Conservation (phyloP, 1,284 basidiomycete species). For the Volvariella volvacea region DNA sequence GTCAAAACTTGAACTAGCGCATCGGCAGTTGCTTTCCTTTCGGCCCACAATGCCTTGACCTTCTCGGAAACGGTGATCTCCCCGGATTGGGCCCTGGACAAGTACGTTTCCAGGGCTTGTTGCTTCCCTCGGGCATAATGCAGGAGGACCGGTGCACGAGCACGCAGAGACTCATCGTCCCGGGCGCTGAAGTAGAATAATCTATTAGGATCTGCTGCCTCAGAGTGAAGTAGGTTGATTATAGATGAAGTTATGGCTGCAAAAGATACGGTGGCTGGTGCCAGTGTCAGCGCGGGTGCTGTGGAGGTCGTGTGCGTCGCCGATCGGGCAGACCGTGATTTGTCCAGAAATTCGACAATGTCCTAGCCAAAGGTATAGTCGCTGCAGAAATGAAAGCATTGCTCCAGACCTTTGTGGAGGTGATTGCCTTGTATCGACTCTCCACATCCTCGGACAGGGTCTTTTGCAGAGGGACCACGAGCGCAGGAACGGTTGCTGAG, state of each 20-base stretch:
- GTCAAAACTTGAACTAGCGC: conserved; percentile 37
- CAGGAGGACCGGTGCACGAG: conserved; percentile 30
- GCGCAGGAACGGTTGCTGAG: conserved; percentile 73
- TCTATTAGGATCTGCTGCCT: conserved; percentile 43
- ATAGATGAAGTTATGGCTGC: conserved; percentile 49
- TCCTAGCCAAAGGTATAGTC: conserved; percentile 35
- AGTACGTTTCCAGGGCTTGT: conserved; percentile 46
- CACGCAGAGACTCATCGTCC: conserved; percentile 36
- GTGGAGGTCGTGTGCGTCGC: conserved; percentile 61
- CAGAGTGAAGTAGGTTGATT: conserved; percentile 62
- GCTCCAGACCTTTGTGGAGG: conserved; percentile 59
- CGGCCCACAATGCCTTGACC: conserved; percentile 51
- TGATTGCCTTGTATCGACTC: conserved; percentile 75
- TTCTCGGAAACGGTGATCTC: conserved; percentile 51
- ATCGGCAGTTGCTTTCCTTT: conserved; percentile 42
- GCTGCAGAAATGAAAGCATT: neutral
- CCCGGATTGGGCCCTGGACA: conserved; percentile 42
- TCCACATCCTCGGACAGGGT: conserved; percentile 68
- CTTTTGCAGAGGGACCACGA: conserved; percentile 76
- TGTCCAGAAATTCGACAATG: conserved; percentile 79
- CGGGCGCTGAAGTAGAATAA: conserved; percentile 47
- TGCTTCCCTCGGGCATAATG: conserved; percentile 45
- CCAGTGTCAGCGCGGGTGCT: conserved; percentile 70
- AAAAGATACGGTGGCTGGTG: conserved; percentile 78
- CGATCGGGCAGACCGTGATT: conserved; percentile 62